A percentile compares a stretch with the other conserved stretches of the same genome.
Evolutionary conservation across 139 green algal genomes (phyloP).

Genomic region (Diplosphaera chodatii): DNA sequence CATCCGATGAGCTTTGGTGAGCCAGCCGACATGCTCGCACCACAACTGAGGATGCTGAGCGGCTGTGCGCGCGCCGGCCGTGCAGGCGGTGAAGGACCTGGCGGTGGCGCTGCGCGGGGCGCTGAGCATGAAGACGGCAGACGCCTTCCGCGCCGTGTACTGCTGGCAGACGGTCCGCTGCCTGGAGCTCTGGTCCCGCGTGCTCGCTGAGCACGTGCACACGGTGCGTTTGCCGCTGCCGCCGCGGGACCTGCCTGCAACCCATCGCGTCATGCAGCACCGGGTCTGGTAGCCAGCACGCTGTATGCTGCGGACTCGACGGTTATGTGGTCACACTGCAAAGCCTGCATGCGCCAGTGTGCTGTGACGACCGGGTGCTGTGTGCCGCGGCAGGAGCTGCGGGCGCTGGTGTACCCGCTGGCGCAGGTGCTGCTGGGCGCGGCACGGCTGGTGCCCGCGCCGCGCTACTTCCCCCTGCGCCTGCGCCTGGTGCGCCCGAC

Average conservation of each 20-base stretch:
- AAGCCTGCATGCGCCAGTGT: too few relatives aligned
- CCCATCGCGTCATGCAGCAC: too few relatives aligned
- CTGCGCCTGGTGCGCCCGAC: conserved; percentile 54
- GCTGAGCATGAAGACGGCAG: conserved; percentile 74
- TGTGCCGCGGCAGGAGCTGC: conserved; percentile 48
- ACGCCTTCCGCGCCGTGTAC: conserved; percentile 82
- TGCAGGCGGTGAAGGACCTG: conserved; percentile 68
- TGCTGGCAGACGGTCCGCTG: conserved; percentile 84
- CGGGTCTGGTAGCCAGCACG: too few relatives aligned
- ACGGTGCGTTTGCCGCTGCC: neutral
- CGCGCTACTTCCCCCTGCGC: conserved; percentile 84
- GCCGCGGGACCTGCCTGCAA: too few relatives aligned
- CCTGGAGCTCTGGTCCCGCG: conserved; percentile 82
- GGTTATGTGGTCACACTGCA: too few relatives aligned
- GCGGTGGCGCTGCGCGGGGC: conserved; percentile 75
- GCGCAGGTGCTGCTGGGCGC: conserved; percentile 67
- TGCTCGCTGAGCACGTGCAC: conserved; percentile 41
- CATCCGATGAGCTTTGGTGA: too few relatives aligned
- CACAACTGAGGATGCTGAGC: too few relatives aligned
- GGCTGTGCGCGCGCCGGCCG: too few relatives aligned
- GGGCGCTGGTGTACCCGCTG: conserved; percentile 83
- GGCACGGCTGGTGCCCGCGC: conserved; percentile 78
- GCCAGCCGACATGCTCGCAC: too few relatives aligned
- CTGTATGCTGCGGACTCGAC: too few relatives aligned
- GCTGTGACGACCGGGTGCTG: too few relatives aligned